Evolutionary conservation across 148 eudicot genomes (phyloP), one percentile per base, ranked within the genome.

Genomic region (Cornus suecica): DNA sequence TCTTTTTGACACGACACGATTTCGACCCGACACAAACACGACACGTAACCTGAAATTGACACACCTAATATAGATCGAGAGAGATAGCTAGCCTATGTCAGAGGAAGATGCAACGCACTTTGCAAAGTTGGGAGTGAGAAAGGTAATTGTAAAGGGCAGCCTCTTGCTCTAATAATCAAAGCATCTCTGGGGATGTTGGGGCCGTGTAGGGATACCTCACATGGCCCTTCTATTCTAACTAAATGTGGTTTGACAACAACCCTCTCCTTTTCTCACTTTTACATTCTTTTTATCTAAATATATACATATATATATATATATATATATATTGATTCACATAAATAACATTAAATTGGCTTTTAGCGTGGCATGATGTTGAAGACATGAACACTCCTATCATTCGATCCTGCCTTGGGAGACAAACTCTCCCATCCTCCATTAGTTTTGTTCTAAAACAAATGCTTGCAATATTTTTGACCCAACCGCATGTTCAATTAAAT

Each of bases 91-190:
- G 42, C 6, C 9, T 37, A 45, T 68, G 70, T 68, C 70, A 68
- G 70, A 68, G 70, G 23, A 68, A 68, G n/a, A 68, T 68, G 26
- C 72, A 69, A 67, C 25, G 72, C 30, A 69, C n/a, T 69, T n/a
- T n/a, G n/a, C n/a, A n/a, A n/a, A n/a, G n/a, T n/a, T 69, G 58
- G 2, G 10, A 10, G 52, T 0, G 27, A 23, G 70, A 22, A 16
- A 23, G 10, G 28, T 10, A n/a, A 8, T 6, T 5, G 25, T 2
- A 5, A 32, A 27, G 34, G 14, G 42, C 42, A 27, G 29, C 18
- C 65, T 0, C 29, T 22, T 37, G 13, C 23, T 66, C 69, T 66
- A 29, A 31, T 31, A 66, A 66, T 31, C 69, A 66, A 66, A 66
- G 42, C 42, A 24, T 66, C 1, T 37, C 3, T 31, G 70, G 70